Evolutionary conservation across 805 yeast species (phyloP).

Genomic region (Saturnispora bothae): DNA sequence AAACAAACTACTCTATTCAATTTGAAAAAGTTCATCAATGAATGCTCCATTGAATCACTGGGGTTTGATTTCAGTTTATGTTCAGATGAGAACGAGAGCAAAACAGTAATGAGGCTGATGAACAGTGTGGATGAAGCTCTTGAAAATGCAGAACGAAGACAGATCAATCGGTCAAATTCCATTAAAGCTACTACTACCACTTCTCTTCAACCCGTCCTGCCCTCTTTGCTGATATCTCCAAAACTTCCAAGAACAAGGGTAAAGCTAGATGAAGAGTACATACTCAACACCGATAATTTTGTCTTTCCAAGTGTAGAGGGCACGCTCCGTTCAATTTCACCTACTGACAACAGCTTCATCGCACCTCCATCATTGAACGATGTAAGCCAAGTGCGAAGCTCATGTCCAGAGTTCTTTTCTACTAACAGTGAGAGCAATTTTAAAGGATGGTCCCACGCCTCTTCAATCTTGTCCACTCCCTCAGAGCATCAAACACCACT

Average conservation of each 20-base stretch:
- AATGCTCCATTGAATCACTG: not conserved
- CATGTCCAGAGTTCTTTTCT: not conserved
- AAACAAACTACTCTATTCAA: not conserved
- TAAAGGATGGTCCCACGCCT: not conserved
- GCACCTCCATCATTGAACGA: not conserved
- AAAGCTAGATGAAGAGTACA: not conserved
- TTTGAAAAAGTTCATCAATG: not conserved
- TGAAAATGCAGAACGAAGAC: not conserved
- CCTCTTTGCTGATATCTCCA: not conserved
- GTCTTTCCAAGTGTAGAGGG: not conserved
- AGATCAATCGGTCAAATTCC: too few species aligned
- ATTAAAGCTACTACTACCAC: too few species aligned
- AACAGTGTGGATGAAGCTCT: not conserved
- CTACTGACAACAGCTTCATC: not conserved
- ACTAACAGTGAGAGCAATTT: not conserved
- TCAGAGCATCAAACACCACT: constrained; percentile 1
- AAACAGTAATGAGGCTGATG: not conserved
- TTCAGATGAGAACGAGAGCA: not conserved
- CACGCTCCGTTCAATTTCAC: not conserved
- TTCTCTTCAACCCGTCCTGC: not conserved
- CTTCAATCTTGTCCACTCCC: not conserved
- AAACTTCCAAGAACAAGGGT: not conserved
- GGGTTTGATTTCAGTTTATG: not conserved
- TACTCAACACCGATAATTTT: not conserved
- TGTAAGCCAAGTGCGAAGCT: not conserved